A percentile compares a stretch with the other conserved stretches of the same genome.
phyloP scores from a whole-genome alignment of 352 stramenopile genomes.

The Phytopythium boreale region DNA sequence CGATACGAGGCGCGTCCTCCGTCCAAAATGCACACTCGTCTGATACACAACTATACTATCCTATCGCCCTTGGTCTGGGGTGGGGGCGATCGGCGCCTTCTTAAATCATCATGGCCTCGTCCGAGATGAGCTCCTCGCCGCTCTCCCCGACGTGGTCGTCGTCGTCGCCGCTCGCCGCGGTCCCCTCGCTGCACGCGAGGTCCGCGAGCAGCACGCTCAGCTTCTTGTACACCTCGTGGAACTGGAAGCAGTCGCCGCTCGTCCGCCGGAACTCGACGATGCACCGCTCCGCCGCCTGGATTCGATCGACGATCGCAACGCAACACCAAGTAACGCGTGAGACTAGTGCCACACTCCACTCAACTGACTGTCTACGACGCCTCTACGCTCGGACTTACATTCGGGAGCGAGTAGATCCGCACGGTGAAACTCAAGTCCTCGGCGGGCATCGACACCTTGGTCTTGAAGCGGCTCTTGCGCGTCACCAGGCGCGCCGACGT shows the following conservation, averaged over 20 bases:
- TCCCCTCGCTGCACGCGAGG: conserved; percentile 38
- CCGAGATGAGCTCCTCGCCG: conserved; percentile 70
- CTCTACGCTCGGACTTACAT: conserved; percentile 51
- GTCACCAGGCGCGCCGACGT: conserved; percentile 40
- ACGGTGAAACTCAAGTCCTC: conserved; percentile 53
- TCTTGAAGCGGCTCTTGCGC: conserved; percentile 74
- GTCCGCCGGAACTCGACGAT: conserved; percentile 75
- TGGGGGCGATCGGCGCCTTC: too few species aligned
- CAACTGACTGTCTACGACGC: conserved; percentile 9
- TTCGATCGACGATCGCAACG: conserved; percentile 16
- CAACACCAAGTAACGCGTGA: conserved; percentile 5
- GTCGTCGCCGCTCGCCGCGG: conserved; percentile 3
- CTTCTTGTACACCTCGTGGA: conserved; percentile 71
- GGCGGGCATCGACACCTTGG: conserved; percentile 55
- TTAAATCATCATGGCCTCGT: conserved; percentile 85
- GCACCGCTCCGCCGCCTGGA: conserved; percentile 44
- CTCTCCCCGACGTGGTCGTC: conserved; percentile 33
- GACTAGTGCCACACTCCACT: background rate
- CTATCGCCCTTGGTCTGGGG: too few species aligned
- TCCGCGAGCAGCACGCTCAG: conserved; percentile 49
- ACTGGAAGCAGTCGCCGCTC: conserved; percentile 65
- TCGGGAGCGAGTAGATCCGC: conserved; percentile 66
- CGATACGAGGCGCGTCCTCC: background rate
- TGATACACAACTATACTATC: background rate
- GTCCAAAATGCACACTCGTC: background rate